phyloP scores from a whole-genome alignment of 1,284 basidiomycete species.

The Rhodotorula sp. region DNA sequence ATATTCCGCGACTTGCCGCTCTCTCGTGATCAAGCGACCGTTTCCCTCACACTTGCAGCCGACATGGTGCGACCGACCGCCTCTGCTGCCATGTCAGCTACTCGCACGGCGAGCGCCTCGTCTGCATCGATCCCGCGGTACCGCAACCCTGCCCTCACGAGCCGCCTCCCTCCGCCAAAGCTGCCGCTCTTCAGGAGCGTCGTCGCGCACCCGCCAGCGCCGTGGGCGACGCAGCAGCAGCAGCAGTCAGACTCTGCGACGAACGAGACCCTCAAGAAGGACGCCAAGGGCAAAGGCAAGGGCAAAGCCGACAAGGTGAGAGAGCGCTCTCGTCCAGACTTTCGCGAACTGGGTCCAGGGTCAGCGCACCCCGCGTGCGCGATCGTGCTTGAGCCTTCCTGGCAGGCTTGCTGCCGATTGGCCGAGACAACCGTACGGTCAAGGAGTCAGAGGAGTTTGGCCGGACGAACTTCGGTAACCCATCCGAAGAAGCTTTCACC shows the following conservation, averaged over 20 bases:
- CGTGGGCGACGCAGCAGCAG: constrained; percentile 18
- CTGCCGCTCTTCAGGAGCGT: constrained; percentile 35
- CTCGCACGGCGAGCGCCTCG: neutral
- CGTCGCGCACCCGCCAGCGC: constrained; percentile 36
- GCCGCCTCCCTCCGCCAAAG: constrained; percentile 34
- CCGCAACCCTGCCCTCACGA: constrained; percentile 6
- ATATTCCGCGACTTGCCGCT: too few species aligned
- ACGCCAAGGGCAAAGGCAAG: neutral
- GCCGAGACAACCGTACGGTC: too few species aligned
- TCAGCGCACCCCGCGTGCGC: too few species aligned
- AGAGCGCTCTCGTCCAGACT: too few species aligned
- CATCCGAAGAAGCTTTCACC: too few species aligned
- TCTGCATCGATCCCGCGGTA: constrained; percentile 16
- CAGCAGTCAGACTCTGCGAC: neutral
- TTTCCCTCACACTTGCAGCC: neutral
- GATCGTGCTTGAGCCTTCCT: too few species aligned
- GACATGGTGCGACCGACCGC: neutral
- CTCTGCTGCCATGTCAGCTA: neutral
- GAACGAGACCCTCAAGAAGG: neutral
- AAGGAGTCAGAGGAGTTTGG: too few species aligned
- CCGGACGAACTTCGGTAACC: too few species aligned
- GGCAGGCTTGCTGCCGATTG: too few species aligned
- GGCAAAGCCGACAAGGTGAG: neutral
- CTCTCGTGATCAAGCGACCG: neutral
- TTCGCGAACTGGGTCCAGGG: too few species aligned